Evolutionary conservation across 2,329 filamentous ascomycete genomes (phyloP).

Genomic region (Ophiostoma pallidulum): DNA sequence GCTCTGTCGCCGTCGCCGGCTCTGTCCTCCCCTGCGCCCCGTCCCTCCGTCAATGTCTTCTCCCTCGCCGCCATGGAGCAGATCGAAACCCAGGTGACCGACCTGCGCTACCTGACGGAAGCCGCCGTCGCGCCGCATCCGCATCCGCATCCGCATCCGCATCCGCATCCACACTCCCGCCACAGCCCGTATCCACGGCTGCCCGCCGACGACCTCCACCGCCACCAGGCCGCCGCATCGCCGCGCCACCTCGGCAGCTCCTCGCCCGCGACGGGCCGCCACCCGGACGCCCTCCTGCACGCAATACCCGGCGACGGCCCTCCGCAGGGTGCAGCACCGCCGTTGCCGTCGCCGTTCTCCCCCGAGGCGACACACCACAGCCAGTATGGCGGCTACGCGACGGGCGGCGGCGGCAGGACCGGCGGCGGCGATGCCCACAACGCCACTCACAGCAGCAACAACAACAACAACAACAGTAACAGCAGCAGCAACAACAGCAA

Average conservation of each 20-base stretch:
- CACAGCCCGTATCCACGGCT: neutral
- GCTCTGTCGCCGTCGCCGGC: neutral
- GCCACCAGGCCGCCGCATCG: constrained; percentile 15
- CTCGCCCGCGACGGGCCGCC: neutral
- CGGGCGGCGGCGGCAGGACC: too few relatives aligned
- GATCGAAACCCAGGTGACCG: constrained; percentile 44
- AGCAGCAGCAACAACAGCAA: neutral
- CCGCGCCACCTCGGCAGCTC: constrained; percentile 19
- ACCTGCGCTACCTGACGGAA: constrained; percentile 42
- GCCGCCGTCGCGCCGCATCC: constrained; percentile 20
- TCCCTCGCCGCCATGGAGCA: constrained; percentile 40
- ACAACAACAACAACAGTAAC: neutral
- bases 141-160: constrained; percentile 4
- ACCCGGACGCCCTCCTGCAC: neutral
- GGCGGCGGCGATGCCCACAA: too few relatives aligned
- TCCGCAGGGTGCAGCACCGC: neutral
- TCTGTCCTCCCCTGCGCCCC: neutral
- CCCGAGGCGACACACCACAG: neutral
- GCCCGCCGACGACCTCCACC: constrained; percentile 2
- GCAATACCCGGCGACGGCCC: neutral
- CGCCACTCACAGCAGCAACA: too few relatives aligned
- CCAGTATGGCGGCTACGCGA: too few relatives aligned
- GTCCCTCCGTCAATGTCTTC: constrained; percentile 18
- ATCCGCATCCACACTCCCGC: neutral
- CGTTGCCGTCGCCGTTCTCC: constrained; percentile 12